phyloP scores from a whole-genome alignment of 2,329 filamentous ascomycete genomes.

The Fusarium begoniae region DNA sequence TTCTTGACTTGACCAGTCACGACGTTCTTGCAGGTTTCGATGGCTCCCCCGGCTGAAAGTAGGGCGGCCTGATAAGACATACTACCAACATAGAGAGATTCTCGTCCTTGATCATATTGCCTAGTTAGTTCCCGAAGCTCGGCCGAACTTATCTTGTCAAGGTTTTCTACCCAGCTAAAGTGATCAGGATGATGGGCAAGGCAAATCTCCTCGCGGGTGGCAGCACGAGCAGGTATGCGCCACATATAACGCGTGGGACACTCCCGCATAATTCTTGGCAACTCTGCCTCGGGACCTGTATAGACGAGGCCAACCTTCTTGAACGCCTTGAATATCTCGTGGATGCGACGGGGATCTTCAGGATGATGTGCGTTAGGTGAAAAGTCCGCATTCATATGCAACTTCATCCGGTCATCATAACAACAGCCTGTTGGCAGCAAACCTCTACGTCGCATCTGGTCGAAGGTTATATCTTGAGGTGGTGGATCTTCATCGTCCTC shows the following conservation, averaged over 20 bases:
- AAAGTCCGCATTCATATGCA: conserved; percentile 87
- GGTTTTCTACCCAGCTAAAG: conserved; percentile 76
- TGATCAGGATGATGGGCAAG: conserved; percentile 82
- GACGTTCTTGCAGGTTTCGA: conserved; percentile 95
- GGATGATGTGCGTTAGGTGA: conserved; percentile 83
- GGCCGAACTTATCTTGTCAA: conserved; percentile 64
- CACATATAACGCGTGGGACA: conserved; percentile 72
- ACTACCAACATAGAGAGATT: conserved; percentile 84
- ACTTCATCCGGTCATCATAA: conserved; percentile 95
- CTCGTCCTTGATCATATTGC: conserved; percentile 69
- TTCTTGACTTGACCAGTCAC: conserved; percentile 87
- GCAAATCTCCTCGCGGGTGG: conserved; percentile 81
- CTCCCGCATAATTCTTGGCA: conserved; percentile 60
- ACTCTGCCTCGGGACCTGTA: conserved; percentile 63
- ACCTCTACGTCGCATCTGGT: conserved; percentile 54
- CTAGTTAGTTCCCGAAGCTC: conserved; percentile 75
- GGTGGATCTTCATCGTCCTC: conserved; percentile 49
- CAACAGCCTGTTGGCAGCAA: conserved; percentile 78
- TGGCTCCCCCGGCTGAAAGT: conserved; percentile 89
- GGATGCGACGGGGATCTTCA: conserved; percentile 91
- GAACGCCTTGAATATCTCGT: conserved; percentile 91
- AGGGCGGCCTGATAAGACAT: conserved; percentile 83
- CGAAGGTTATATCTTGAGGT: conserved; percentile 50
- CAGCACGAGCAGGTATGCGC: conserved; percentile 81
- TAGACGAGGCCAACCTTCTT: conserved; percentile 82